These are phyloP conservation scores for Setaria viridis DNA, from an alignment of 202 grass and related monocot genomes.

Conservation along the genomic window DNA sequence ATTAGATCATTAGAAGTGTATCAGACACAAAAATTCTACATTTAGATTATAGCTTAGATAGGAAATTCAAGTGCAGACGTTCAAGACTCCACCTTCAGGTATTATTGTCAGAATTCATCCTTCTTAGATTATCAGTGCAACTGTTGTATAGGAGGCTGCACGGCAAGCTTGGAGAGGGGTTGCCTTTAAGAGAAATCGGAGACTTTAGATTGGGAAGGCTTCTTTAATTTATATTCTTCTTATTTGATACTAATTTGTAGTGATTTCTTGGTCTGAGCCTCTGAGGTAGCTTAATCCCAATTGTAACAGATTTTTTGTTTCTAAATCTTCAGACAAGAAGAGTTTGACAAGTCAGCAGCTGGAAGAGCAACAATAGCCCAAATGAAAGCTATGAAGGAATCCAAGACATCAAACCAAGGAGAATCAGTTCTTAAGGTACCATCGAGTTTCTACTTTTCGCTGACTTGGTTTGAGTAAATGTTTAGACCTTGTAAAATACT, in stretches of 20 bases:
- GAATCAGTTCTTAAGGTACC: too few species aligned
- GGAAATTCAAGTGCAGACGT: background rate
- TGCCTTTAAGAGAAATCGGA: background rate
- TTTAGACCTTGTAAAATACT: too few species aligned
- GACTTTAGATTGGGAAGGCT: background rate
- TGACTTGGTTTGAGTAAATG: too few species aligned
- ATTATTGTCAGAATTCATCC: too few species aligned
- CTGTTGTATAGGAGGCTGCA: background rate
- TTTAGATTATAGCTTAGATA: background rate
- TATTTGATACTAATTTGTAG: background rate
- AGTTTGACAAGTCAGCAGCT: slow-evolving; percentile 30
- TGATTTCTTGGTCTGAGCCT: background rate
- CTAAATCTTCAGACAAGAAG: background rate
- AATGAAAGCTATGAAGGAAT: too few species aligned
- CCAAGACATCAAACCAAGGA: too few species aligned
- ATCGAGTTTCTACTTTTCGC: too few species aligned
- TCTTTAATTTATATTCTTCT: background rate
- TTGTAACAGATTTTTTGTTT: background rate
- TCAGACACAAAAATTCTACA: background rate
- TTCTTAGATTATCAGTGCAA: background rate
- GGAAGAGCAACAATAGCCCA: too few species aligned
- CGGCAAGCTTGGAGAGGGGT: background rate
- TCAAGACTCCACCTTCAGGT: background rate
- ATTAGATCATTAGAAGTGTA: background rate
- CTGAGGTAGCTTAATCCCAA: background rate